Conservation (phyloP, 495 filamentous ascomycete genomes). For the Penicillium malachiteum region DNA sequence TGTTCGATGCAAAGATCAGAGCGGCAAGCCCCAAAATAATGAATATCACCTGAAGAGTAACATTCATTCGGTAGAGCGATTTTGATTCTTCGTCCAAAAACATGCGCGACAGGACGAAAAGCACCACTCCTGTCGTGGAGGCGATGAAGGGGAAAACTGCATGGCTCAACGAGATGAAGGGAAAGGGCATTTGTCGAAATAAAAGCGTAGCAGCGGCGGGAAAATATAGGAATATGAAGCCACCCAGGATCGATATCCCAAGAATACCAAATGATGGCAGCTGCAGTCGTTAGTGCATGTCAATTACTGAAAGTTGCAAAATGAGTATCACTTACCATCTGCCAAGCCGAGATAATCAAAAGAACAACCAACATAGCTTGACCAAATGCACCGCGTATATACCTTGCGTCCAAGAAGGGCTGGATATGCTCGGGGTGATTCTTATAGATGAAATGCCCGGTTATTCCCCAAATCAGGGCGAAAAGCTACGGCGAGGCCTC, state of each 20-base stretch:
- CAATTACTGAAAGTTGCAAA: background rate
- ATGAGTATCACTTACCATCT: slow-evolving; percentile 34
- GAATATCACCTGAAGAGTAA: slow-evolving; percentile 28
- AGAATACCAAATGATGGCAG: slow-evolving; percentile 35
- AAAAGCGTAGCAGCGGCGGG: slow-evolving; percentile 24
- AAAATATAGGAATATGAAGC: slow-evolving; percentile 35
- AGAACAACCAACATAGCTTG: slow-evolving; percentile 32
- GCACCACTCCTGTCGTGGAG: slow-evolving; percentile 21
- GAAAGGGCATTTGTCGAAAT: slow-evolving; percentile 35
- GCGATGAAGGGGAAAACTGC: slow-evolving; percentile 16
- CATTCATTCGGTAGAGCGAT: slow-evolving; percentile 30
- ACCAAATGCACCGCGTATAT: slow-evolving; percentile 35
- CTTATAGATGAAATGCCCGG: slow-evolving; percentile 21
- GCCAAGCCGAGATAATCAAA: slow-evolving; percentile 36
- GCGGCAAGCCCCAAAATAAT: slow-evolving; percentile 26
- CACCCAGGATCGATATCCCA: slow-evolving; percentile 33
- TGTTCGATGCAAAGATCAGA: slow-evolving; percentile 29
- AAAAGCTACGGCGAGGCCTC: slow-evolving; percentile 22
- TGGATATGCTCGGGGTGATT: slow-evolving; percentile 28
- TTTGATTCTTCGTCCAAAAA: slow-evolving; percentile 32
- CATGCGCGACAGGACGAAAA: slow-evolving; percentile 32
- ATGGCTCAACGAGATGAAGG: slow-evolving; percentile 25
- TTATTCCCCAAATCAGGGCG: slow-evolving; percentile 31
- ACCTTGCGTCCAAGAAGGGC: slow-evolving; percentile 32
- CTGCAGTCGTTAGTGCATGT: slow-evolving; percentile 18